These are phyloP conservation scores for Phlebopus sp. DNA, from an alignment of 1,284 basidiomycete genomes.

Conservation along the genomic window DNA sequence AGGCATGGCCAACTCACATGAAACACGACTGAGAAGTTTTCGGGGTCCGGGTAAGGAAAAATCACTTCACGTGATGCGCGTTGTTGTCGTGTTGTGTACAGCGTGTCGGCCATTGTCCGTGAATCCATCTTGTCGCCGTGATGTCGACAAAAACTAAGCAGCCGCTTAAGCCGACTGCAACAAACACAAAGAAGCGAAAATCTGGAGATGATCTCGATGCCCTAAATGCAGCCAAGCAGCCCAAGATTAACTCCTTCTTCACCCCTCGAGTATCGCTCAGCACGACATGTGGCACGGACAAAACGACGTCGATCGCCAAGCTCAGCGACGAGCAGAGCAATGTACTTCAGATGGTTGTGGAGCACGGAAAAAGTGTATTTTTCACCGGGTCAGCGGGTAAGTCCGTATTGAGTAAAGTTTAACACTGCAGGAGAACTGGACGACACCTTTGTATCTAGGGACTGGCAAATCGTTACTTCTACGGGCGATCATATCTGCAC, in stretches of 20 bases:
- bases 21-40: background rate
- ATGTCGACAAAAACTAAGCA: constrained; percentile 10
- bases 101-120: no score
- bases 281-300: constrained; percentile 28
- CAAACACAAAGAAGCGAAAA: constrained; percentile 41
- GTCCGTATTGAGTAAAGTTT: no score
- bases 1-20: no score
- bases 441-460: constrained; percentile 39
- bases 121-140: constrained; percentile 8
- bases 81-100: constrained; percentile 16
- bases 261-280: constrained; percentile 38
- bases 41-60: constrained; percentile 3
- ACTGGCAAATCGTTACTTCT: constrained; percentile 81
- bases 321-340: constrained; percentile 44
- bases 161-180: constrained; percentile 11
- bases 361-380: constrained; percentile 48
- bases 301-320: constrained; percentile 33
- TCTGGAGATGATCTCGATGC: constrained; percentile 30
- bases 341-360: constrained; percentile 45
- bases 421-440: no score
- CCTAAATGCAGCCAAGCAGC: constrained; percentile 33
- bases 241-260: constrained; percentile 45
- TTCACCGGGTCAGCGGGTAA: constrained; percentile 53
- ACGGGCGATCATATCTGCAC: constrained; percentile 65
- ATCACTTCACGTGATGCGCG: constrained; percentile 27